Percentiles rank a stretch among this genome's conserved stretches.
phyloP scores from a whole-genome alignment of 2,329 filamentous ascomycete species.

The Penicillium sp. region DNA sequence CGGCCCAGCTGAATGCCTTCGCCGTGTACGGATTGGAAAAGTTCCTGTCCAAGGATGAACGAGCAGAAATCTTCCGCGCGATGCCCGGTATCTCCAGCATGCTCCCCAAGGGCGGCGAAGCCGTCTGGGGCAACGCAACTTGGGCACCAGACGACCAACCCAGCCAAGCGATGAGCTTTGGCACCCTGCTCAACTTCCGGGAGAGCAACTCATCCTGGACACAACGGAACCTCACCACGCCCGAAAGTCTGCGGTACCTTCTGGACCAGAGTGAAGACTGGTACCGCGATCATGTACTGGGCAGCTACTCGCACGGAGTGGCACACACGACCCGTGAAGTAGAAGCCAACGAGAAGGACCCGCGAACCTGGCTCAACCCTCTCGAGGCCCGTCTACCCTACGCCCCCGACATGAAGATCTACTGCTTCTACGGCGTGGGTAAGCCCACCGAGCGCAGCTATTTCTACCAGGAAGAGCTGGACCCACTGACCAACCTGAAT shows the following conservation, averaged over 20 bases:
- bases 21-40: constrained; percentile 96
- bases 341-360: constrained; percentile 71
- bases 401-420: constrained; percentile 87
- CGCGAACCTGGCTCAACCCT: constrained; percentile 88
- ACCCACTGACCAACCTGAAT: constrained; percentile 55
- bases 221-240: constrained; percentile 70
- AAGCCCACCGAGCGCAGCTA: constrained; percentile 92
- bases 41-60: constrained; percentile 84
- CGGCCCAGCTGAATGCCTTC: constrained; percentile 90
- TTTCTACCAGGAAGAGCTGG: constrained; percentile 73
- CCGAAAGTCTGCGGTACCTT: constrained; percentile 71
- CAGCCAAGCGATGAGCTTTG: constrained; percentile 68
- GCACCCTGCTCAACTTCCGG: constrained; percentile 80
- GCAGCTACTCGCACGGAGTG: constrained; percentile 81
- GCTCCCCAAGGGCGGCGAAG: constrained; percentile 88
- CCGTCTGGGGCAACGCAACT: constrained; percentile 85
- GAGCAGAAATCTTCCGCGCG: constrained; percentile 87
- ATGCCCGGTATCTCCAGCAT: constrained; percentile 97
- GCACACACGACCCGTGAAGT: constrained; percentile 76
- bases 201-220: constrained; percentile 59
- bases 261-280: constrained; percentile 74
- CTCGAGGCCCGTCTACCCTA: constrained; percentile 84
- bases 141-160: constrained; percentile 84
- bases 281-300: constrained; percentile 70
- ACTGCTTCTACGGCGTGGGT: constrained; percentile 92